Conservation (phyloP, 208 protist genomes). For the Trypanosoma brucei region DNA sequence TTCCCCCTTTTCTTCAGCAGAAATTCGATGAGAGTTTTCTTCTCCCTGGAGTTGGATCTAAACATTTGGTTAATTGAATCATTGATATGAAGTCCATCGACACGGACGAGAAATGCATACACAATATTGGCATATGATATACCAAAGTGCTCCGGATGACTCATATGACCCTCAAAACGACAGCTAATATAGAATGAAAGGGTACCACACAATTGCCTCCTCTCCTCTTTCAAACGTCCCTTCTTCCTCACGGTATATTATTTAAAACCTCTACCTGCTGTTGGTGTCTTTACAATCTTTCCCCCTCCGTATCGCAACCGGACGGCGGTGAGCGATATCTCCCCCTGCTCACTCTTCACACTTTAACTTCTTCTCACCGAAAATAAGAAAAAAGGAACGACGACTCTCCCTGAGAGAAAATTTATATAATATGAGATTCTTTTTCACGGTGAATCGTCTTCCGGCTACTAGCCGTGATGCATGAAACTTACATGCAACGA, state of each 20-base stretch:
- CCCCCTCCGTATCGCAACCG: too few species aligned
- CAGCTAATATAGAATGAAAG: not conserved
- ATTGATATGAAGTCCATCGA: conserved; percentile 8
- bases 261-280: too few species aligned
- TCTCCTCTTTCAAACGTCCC: not conserved
- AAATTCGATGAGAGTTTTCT: conserved; percentile 14
- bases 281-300: too few species aligned
- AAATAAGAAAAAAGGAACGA: too few species aligned
- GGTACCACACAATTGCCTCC: not conserved
- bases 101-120: conserved; percentile 14
- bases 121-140: conserved; percentile 30
- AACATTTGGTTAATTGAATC: conserved; percentile 12
- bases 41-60: conserved; percentile 9
- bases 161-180: not conserved
- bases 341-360: too few species aligned
- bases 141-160: conserved; percentile 21
- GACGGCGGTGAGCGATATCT: too few species aligned
- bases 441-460: too few species aligned
- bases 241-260: not conserved
- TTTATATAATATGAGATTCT: too few species aligned
- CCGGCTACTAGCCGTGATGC: too few species aligned
- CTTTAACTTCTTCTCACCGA: too few species aligned
- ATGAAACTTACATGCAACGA: too few species aligned
- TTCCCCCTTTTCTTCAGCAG: conserved; percentile 15
- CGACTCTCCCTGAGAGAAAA: too few species aligned